Evolutionary conservation across 495 filamentous ascomycete species (phyloP).

Genomic region (Penicillium ucsense): DNA sequence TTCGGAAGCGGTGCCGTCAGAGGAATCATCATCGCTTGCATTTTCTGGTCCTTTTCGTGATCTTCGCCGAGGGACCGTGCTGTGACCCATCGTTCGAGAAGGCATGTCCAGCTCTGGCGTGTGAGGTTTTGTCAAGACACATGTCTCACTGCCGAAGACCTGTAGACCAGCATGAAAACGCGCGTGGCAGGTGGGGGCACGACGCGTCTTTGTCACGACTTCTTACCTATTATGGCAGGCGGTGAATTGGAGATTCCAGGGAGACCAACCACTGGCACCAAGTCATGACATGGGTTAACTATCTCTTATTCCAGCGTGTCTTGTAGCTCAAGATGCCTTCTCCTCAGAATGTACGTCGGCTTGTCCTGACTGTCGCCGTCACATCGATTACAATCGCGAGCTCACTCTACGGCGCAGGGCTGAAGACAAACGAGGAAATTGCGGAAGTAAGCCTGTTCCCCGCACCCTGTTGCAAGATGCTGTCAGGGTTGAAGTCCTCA

Average conservation of each 20-base stretch:
- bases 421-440: constrained; percentile 40
- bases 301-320: too few species aligned
- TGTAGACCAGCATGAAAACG: neutral
- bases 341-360: constrained; percentile 20
- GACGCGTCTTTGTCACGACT: constrained; percentile 16
- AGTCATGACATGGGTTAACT: too few species aligned
- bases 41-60: constrained; percentile 19
- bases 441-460: constrained; percentile 24
- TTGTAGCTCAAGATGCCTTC: constrained; percentile 13
- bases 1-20: constrained; percentile 9
- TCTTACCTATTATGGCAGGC: constrained; percentile 17
- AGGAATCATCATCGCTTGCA: constrained; percentile 12
- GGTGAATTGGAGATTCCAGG: constrained; percentile 11
- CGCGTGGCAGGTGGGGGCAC: constrained; percentile 5
- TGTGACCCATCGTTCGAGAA: constrained; percentile 10
- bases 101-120: constrained; percentile 13
- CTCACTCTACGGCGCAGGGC: constrained; percentile 43
- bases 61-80: constrained; percentile 22
- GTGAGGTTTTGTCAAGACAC: too few species aligned
- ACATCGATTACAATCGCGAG: constrained; percentile 42
- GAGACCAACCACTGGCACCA: too few species aligned
- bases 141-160: too few species aligned
- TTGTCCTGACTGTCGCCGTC: constrained; percentile 40
- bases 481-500: too few species aligned
- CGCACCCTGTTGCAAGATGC: too few species aligned